phyloP scores from a whole-genome alignment of 169 alveolate genomes.

The Plasmodium knowlesi region DNA sequence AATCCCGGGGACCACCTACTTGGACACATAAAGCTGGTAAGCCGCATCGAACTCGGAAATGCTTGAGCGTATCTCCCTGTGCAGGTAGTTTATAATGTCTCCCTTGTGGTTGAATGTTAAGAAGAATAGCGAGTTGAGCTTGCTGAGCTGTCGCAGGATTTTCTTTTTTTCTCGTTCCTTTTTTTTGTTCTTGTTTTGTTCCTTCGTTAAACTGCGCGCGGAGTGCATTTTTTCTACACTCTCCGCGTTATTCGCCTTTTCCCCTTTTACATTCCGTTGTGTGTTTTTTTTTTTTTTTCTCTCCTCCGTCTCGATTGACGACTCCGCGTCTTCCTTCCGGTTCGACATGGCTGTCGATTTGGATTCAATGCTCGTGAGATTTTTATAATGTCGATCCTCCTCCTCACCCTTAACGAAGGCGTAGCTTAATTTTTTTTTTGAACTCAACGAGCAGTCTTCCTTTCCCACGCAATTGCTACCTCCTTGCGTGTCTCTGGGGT shows the following conservation, averaged over 20 bases:
- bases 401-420: background rate
- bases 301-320: background rate
- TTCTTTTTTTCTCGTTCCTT: slow-evolving; percentile 11
- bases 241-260: background rate
- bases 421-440: background rate
- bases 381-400: background rate
- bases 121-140: slow-evolving; percentile 37
- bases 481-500: background rate
- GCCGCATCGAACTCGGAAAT: slow-evolving; percentile 34
- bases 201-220: background rate
- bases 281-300: background rate
- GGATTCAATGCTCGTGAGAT: slow-evolving; percentile 33
- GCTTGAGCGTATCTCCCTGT: slow-evolving; percentile 12
- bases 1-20: background rate
- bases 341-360: slow-evolving; percentile 49
- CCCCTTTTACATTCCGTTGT: background rate
- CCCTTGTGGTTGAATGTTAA: slow-evolving; percentile 60
- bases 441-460: background rate
- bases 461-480: background rate
- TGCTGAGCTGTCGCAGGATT: slow-evolving; percentile 27
- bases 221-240: background rate
- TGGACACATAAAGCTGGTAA: slow-evolving; percentile 29
- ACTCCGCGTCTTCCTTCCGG: slow-evolving; percentile 11
- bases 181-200: background rate
- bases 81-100: slow-evolving; percentile 36